Conservation (phyloP, 495 filamentous ascomycete genomes). For the Amphirosellinia nigrospora region DNA sequence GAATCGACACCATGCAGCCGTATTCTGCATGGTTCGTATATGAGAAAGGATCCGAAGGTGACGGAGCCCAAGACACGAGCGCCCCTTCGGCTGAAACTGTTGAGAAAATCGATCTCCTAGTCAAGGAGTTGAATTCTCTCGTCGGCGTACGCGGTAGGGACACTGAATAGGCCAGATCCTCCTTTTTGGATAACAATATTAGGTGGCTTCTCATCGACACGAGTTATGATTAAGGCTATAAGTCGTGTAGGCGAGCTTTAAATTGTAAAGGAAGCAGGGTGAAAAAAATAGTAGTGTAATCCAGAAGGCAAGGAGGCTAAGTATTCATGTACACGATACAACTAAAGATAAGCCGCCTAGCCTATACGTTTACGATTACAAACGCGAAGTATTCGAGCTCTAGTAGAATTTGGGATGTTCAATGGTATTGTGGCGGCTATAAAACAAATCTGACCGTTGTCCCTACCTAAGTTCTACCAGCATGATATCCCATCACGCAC, state of each 20-base stretch:
- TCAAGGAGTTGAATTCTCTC: neutral
- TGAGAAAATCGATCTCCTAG: neutral
- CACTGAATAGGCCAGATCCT: neutral
- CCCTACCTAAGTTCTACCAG: neutral
- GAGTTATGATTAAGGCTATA: neutral
- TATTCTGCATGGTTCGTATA: conserved; percentile 1
- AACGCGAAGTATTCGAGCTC: neutral
- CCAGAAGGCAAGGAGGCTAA: neutral
- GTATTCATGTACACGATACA: neutral
- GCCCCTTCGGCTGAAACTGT: neutral
- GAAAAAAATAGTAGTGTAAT: neutral
- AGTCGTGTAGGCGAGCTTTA: neutral
- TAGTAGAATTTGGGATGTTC: neutral
- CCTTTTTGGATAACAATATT: neutral
- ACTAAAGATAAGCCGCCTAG: neutral
- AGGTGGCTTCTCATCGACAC: neutral
- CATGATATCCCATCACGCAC: conserved; percentile 18
- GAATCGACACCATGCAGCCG: neutral
- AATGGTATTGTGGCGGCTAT: neutral
- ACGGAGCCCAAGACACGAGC: neutral
- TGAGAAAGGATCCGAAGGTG: neutral
- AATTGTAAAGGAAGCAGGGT: neutral
- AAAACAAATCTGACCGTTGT: neutral
- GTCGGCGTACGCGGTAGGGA: neutral
- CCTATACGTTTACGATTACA: neutral